Evolutionary conservation across 495 filamentous ascomycete genomes (phyloP).

Genomic region (Daldinia concentrica): DNA sequence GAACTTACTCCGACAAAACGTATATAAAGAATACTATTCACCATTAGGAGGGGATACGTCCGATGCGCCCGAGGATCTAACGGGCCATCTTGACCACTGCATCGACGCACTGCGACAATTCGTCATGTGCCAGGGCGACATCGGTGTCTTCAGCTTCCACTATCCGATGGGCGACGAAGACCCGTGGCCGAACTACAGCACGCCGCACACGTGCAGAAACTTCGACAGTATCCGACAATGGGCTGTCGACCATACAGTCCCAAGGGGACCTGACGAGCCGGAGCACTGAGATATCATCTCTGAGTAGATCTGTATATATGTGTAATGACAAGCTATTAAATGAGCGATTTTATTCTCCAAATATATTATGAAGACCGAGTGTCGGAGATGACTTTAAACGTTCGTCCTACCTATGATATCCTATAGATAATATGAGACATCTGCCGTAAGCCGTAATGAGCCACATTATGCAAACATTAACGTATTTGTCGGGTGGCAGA

Average conservation of each 20-base stretch:
- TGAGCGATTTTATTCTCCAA: background rate
- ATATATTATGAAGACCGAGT: background rate
- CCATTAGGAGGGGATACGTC: conserved; percentile 51
- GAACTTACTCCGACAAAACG: conserved; percentile 59
- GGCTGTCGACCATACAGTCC: conserved; percentile 60
- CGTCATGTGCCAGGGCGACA: conserved; percentile 61
- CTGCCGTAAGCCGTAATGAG: conserved; percentile 11
- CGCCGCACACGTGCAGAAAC: conserved; percentile 60
- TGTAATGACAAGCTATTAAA: background rate
- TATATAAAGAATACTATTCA: conserved; percentile 60
- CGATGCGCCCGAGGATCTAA: conserved; percentile 43
- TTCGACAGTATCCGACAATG: conserved; percentile 60
- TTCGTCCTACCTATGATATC: no score
- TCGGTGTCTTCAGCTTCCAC: conserved; percentile 63
- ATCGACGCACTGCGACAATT: conserved; percentile 61
- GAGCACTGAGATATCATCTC: conserved; percentile 33
- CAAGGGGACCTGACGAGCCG: conserved; percentile 46
- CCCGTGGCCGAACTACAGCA: conserved; percentile 60
- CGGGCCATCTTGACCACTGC: conserved; percentile 57
- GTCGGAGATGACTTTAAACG: background rate
- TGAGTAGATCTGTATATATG: conserved; percentile 10
- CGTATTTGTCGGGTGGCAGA: background rate
- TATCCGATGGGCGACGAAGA: conserved; percentile 50
- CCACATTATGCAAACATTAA: conserved; percentile 3
- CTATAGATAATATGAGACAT: conserved; percentile 25